A percentile compares a stretch with the other conserved stretches of the same genome.
Conservation (phyloP, 306 rosid genomes). For the Lathyrus sativus region DNA sequence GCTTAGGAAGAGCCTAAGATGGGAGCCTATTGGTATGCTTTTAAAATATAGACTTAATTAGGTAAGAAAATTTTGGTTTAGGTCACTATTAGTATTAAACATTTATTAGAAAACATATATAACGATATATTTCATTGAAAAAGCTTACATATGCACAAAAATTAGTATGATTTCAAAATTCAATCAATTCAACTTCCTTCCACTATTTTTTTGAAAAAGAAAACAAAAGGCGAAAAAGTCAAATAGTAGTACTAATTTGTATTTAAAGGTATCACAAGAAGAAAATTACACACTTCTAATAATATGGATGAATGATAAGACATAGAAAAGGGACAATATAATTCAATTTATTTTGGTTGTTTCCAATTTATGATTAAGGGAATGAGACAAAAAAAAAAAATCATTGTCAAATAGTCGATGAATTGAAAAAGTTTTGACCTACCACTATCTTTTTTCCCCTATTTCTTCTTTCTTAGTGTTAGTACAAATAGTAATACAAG, state of each 20-base stretch:
- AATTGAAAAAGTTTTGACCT: no score
- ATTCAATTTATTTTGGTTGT: no score
- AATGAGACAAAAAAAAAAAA: no score
- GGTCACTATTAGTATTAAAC: neutral
- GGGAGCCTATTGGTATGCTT: neutral
- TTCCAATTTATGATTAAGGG: no score
- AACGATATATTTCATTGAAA: neutral
- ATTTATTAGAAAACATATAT: neutral
- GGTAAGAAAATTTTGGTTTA: conserved; percentile 7
- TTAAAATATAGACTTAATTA: neutral
- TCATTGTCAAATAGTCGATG: no score
- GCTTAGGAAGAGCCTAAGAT: neutral
- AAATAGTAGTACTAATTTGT: neutral
- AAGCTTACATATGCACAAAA: neutral
- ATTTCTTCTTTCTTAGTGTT: no score
- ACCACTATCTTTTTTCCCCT: no score
- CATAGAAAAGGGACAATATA: no score
- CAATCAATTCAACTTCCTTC: neutral
- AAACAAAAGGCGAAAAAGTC: neutral
- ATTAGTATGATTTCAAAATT: neutral
- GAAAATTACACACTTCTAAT: neutral
- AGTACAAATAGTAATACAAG: no score
- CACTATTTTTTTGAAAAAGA: neutral
- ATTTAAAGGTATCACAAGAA: neutral
- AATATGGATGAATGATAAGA: neutral